Evolutionary conservation across 306 rosid species (phyloP).

Genomic region (Cicer judaicum): DNA sequence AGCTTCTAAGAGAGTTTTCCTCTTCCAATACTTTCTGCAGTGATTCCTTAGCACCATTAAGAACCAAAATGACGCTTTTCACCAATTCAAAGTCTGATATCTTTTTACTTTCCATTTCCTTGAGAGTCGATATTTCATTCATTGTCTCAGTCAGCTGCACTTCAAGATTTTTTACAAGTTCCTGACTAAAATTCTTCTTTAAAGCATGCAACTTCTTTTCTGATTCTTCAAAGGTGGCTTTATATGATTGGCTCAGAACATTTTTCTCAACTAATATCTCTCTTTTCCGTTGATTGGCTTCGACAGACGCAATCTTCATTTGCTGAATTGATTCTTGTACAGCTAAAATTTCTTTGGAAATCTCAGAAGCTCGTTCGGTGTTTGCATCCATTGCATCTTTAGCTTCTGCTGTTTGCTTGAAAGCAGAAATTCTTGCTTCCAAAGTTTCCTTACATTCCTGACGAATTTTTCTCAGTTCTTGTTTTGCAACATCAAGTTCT

Average conservation of each 20-base stretch:
- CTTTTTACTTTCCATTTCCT: conserved; percentile 78
- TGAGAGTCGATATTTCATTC: conserved; percentile 67
- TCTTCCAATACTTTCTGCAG: conserved; percentile 86
- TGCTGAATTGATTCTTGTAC: conserved; percentile 72
- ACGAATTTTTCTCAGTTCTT: conserved; percentile 60
- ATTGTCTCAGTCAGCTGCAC: conserved; percentile 59
- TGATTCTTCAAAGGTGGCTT: conserved; percentile 65
- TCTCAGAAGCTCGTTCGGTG: conserved; percentile 55
- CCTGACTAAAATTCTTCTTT: conserved; percentile 65
- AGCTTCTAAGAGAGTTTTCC: conserved; percentile 74
- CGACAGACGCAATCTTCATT: conserved; percentile 64
- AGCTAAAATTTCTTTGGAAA: conserved; percentile 70
- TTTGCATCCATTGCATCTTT: conserved; percentile 61
- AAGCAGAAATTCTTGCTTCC: conserved; percentile 65
- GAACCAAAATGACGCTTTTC: conserved; percentile 71
- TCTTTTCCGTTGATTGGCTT: conserved; percentile 68
- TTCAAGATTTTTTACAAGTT: conserved; percentile 65
- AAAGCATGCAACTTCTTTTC: conserved; percentile 60
- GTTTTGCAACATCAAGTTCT: conserved; percentile 84
- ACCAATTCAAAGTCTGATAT: conserved; percentile 68
- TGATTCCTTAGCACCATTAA: conserved; percentile 84
- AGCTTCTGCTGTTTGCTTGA: conserved; percentile 66
- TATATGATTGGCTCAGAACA: conserved; percentile 65
- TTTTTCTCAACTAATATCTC: conserved; percentile 70
- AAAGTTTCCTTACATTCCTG: conserved; percentile 63